Evolutionary conservation across 2,329 filamentous ascomycete species (phyloP), one percentile per base, ranked within the genome.

Genomic region (Clarireedia hainanense): DNA sequence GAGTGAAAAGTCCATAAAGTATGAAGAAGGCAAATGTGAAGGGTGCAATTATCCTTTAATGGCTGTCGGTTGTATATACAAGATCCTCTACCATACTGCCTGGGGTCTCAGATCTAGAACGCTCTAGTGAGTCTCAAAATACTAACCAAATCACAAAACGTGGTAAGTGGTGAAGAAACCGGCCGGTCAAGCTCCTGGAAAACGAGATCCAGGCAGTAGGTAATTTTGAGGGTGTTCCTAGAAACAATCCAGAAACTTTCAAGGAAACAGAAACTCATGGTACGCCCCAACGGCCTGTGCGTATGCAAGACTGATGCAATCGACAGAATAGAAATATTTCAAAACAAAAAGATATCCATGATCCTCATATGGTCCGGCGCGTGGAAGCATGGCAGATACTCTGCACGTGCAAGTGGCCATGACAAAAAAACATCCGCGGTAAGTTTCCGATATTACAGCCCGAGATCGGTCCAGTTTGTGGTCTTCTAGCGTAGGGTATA

Each of bases 221-320:
- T 58, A 49, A 61, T 58, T 34, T 34, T 34, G 30, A 47, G 58
- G 57, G 62, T 62, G 62, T 66, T 65, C 61, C 62, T 60, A 65
- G 60, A 62, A 60, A 59, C 27, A 53, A 36, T 57, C 49, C 47
- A 43, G 43, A 43, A 57, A 53, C 49, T 47, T 55, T 62, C 52
- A 61, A 61, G 59, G 61, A 55, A 62, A 55, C 60, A 59, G 47
- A 52, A 47, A 50, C 37, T 53, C 56, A 58, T 49, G 50, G 56
- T 59, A 58, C 64, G 58, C 63, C 65, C 59, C 56, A 64, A 65
- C 60, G 64, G 63, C 62, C 62, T 64, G 62, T 61, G 61, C 60
- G 58, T 57, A 65, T 68, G 66, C 65, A 66, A 64, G 62, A 67
- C 65, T 64, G 61, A 65, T 67, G 65, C 65, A 68, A 55, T 61